Conservation (phyloP, 192 early-diverging fungal genomes). For the Backusella tarrabulga region DNA sequence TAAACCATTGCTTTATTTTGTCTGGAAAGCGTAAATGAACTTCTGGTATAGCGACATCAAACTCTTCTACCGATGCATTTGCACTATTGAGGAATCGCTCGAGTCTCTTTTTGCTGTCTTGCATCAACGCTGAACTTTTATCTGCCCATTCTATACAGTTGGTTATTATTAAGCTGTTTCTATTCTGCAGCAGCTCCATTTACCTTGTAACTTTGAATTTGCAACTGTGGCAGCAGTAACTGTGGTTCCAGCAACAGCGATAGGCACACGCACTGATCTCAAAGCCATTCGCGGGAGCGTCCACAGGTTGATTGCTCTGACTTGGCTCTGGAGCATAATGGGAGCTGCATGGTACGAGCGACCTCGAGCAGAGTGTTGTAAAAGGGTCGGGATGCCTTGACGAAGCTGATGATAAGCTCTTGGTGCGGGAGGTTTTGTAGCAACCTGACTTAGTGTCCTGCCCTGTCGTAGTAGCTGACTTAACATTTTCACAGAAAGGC, state of each 20-base stretch:
- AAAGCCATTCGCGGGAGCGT: slow-evolving; percentile 42
- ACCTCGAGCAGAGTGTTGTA: background rate
- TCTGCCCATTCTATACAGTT: slow-evolving; percentile 32
- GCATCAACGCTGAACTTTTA: slow-evolving; percentile 36
- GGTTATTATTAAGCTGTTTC: background rate
- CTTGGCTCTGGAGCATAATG: slow-evolving; percentile 1
- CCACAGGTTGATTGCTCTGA: slow-evolving; percentile 27
- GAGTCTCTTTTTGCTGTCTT: slow-evolving; percentile 35
- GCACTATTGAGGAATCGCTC: slow-evolving; percentile 36
- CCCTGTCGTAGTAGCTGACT: slow-evolving; percentile 1
- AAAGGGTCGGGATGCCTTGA: background rate
- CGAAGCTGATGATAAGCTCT: slow-evolving; percentile 8
- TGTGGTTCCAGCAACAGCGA: slow-evolving; percentile 55
- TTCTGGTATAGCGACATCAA: slow-evolving; percentile 40
- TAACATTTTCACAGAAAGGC: background rate
- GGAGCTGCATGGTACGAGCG: slow-evolving; percentile 19
- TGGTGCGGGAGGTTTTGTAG: background rate
- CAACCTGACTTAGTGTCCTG: background rate
- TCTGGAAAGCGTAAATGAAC: slow-evolving; percentile 39
- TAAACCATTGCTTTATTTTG: slow-evolving; percentile 26
- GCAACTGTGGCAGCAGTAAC: slow-evolving; percentile 60
- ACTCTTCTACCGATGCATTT: slow-evolving; percentile 34
- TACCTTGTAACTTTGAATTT: slow-evolving; percentile 61
- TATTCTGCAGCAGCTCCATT: background rate
- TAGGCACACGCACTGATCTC: slow-evolving; percentile 53